phyloP scores from a whole-genome alignment of 139 green algal species.

The Micractinium conductrix region DNA sequence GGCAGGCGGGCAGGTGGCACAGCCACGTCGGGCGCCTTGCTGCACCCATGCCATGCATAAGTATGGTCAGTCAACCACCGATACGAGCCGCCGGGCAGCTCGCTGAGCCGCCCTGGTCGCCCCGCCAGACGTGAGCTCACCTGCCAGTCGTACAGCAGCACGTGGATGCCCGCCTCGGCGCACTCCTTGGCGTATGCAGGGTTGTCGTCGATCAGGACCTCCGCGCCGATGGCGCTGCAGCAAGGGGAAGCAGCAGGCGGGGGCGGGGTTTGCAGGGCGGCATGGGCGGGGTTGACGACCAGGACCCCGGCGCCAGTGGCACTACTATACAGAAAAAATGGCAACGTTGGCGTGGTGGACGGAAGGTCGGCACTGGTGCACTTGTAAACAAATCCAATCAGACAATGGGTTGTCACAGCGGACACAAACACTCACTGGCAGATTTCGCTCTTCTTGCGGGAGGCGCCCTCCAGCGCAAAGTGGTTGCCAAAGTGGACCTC shows the following conservation, averaged over 20 bases:
- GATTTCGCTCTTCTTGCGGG: slow-evolving; percentile 91
- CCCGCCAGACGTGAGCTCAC: too few species aligned
- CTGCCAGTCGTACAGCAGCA: slow-evolving; percentile 95
- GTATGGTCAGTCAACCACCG: too few species aligned
- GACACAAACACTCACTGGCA: slow-evolving; percentile 84
- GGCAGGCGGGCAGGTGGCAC: too few species aligned
- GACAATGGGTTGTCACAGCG: too few species aligned
- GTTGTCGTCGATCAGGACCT: slow-evolving; percentile 97
- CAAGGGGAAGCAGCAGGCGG: not conserved
- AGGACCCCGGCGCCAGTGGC: not conserved
- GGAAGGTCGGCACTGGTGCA: too few species aligned
- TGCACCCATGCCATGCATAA: too few species aligned
- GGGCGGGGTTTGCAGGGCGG: not conserved
- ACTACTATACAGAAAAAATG: too few species aligned
- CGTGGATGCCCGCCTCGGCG: slow-evolving; percentile 77
- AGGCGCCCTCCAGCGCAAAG: slow-evolving; percentile 85
- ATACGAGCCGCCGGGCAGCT: too few species aligned
- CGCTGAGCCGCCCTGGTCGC: too few species aligned
- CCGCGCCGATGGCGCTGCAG: slow-evolving; percentile 74
- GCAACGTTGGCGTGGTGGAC: too few species aligned
- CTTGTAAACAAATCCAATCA: too few species aligned
- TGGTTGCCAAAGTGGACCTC: slow-evolving; percentile 98
- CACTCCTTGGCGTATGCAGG: slow-evolving; percentile 91
- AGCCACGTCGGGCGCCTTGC: too few species aligned
- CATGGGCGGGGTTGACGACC: not conserved